Evolutionary conservation across 306 rosid species (phyloP).

Genomic region (Prunus dulcis): DNA sequence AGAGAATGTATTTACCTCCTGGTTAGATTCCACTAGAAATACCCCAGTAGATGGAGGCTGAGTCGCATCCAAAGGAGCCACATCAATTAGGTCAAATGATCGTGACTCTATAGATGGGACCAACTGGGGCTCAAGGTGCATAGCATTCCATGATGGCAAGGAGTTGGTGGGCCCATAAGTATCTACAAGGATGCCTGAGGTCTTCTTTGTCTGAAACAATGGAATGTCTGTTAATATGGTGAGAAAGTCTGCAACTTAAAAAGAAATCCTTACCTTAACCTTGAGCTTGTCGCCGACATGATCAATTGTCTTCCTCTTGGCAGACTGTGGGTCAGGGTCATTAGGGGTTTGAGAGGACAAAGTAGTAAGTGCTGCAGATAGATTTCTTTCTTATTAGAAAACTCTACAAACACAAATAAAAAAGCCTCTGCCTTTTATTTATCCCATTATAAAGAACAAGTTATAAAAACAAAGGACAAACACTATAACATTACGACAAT

Average conservation of each 20-base stretch:
- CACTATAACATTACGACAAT: too few species aligned
- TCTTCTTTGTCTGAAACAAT: not conserved
- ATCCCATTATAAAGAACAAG: not conserved
- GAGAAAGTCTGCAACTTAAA: not conserved
- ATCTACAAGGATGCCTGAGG: not conserved
- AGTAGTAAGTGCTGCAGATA: not conserved
- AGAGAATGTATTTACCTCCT: not conserved
- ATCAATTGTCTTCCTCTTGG: not conserved
- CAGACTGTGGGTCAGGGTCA: not conserved
- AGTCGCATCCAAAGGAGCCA: not conserved
- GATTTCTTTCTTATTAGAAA: not conserved
- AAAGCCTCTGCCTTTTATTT: not conserved
- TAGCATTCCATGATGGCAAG: not conserved
- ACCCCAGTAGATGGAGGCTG: not conserved
- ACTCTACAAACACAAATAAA: not conserved
- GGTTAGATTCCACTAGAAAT: not conserved
- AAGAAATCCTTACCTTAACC: not conserved
- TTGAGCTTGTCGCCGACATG: not conserved
- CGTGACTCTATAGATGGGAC: too few species aligned
- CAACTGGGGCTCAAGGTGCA: not conserved
- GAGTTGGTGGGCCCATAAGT: not conserved
- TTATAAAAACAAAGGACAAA: too few species aligned
- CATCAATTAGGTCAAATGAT: not conserved
- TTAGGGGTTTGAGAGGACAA: not conserved
- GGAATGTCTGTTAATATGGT: not conserved